Percentiles rank a stretch among this genome's conserved stretches.
Conservation (phyloP, 2,329 filamentous ascomycete genomes). For the Emmonsiellopsis sp. region DNA sequence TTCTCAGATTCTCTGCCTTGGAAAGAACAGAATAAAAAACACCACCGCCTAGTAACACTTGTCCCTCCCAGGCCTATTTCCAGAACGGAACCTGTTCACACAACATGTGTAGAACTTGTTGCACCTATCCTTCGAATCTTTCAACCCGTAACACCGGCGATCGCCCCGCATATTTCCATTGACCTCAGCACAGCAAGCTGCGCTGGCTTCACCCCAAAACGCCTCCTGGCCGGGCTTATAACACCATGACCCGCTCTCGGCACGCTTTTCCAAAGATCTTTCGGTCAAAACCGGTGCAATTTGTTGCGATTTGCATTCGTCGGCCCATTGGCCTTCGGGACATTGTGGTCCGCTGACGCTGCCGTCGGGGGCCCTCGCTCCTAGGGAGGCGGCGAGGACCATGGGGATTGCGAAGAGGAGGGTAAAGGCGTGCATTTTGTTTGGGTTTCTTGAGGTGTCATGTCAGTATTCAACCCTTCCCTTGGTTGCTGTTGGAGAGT, state of each 20-base stretch:
- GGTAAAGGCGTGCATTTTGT: not conserved
- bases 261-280: not conserved
- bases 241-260: not conserved
- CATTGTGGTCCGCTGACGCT: not conserved
- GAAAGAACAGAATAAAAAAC: no score
- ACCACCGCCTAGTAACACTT: not conserved
- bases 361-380: not conserved
- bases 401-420: not conserved
- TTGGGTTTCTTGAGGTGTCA: not conserved
- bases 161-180: not conserved
- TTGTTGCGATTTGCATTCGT: not conserved
- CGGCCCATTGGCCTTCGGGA: not conserved
- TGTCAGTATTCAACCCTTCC: not conserved
- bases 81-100: not conserved
- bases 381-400: not conserved
- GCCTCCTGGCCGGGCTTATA: not conserved
- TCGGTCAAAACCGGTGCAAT: not conserved
- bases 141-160: not conserved
- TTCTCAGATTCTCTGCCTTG: no score
- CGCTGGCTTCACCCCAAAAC: not conserved
- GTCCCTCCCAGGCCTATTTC: not conserved
- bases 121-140: not conserved
- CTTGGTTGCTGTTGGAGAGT: not conserved
- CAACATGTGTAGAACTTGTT: not conserved
- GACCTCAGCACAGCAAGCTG: not conserved